Evolutionary conservation across 2,329 filamentous ascomycete genomes (phyloP).

Genomic region (Fusarium sp.): DNA sequence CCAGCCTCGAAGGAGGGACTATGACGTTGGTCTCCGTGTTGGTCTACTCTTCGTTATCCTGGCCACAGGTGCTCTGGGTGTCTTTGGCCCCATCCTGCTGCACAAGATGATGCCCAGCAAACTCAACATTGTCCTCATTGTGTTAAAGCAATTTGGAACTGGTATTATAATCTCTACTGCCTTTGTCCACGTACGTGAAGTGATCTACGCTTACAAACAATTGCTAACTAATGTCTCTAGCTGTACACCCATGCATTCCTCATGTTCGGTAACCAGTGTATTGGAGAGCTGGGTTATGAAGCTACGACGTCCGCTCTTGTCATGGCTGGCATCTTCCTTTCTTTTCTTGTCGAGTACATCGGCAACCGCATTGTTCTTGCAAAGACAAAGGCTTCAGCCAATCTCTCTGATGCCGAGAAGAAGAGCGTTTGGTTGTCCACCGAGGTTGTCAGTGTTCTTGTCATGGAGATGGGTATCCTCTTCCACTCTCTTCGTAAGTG

Average conservation of each 20-base stretch:
- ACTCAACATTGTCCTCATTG: constrained; percentile 61
- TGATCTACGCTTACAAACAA: not conserved
- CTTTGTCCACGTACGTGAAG: constrained; percentile 67
- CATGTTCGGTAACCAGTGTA: constrained; percentile 76
- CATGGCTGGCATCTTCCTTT: constrained; percentile 78
- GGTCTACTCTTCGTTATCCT: constrained; percentile 79
- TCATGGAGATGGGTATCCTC: constrained; percentile 77
- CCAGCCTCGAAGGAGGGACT: constrained; percentile 59
- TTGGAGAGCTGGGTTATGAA: constrained; percentile 74
- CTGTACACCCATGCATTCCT: constrained; percentile 77
- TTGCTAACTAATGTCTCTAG: constrained; percentile 48
- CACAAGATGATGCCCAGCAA: constrained; percentile 64
- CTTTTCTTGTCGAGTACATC: constrained; percentile 75
- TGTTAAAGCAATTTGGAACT: constrained; percentile 78
- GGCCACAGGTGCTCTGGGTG: constrained; percentile 72
- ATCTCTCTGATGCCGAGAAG: constrained; percentile 39
- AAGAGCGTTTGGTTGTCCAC: constrained; percentile 44
- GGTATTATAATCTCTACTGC: constrained; percentile 78
- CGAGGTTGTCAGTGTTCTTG: constrained; percentile 68
- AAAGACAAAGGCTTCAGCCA: constrained; percentile 44
- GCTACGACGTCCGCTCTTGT: constrained; percentile 74
- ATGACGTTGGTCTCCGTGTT: constrained; percentile 74
- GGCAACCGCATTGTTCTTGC: constrained; percentile 66
- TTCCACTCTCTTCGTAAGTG: constrained; percentile 75
- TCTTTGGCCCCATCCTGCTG: constrained; percentile 73